Evolutionary conservation across 2,329 filamentous ascomycete genomes (phyloP), one percentile per base, ranked within the genome.

Genomic region (Aspergillus sp.): DNA sequence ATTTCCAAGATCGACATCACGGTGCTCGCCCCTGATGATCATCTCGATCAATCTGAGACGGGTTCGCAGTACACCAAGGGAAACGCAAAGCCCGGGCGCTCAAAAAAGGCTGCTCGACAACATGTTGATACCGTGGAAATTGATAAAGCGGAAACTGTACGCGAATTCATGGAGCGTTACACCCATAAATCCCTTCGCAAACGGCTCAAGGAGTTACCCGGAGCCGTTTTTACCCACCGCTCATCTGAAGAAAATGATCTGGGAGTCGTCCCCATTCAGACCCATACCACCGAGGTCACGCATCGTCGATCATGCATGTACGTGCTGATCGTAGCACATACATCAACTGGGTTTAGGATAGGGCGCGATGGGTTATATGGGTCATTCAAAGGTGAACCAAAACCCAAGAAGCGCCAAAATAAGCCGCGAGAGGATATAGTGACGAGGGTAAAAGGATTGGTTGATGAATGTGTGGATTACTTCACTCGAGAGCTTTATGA

Each of bases 271-370:
- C 63, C 69, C 1, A 64, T 75, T 22, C 51, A 58, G 4, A 63
- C 70, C 9, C 68, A 69, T 56, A 68, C 67, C 0, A 77, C 78
- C 9, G 77, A 82, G 62, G 64, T 72, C 20, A 81, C 79, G 1
- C 64, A 70, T 11, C 73, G 79, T 42, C 71, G 70, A 11, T 78
- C 78, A 47, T 75, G 78, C 5, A 68, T 81, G 37, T 86, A 86
- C 56, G 66, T 86, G 19, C 75, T 87, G 15, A 70, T 86, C 13
- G 80, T 85, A 12, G 83, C 83, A 1, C 80, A 81, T 22, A 80
- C 77, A 2, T 72, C 72, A 0, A 77, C 72, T 0, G 79, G 79
- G 1, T 77, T 81, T 58, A 76, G 72, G 33, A 72, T 86, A 11
- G 83, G 80, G 2, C 68, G 78, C 3, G 83, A 86, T 64, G 78